A percentile compares a stretch with the other conserved stretches of the same genome.
Conservation (phyloP, 169 alveolate species). For the Cryptosporidium tyzzeri region DNA sequence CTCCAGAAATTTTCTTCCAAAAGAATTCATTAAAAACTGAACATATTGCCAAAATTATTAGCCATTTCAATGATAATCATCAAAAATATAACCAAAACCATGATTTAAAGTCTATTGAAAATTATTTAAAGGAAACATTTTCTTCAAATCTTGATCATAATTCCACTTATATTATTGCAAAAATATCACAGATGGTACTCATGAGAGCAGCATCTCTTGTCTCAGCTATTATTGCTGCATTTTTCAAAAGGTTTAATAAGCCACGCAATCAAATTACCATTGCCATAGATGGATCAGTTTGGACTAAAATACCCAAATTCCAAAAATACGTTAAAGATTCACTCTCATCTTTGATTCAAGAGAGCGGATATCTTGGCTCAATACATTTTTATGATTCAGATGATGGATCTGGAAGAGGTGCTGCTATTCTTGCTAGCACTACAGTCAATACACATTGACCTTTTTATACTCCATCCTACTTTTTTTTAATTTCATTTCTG, state of each 20-base stretch:
- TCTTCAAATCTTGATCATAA: neutral
- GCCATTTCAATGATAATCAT: neutral
- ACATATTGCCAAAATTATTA: conserved; percentile 18
- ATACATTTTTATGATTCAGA: conserved; percentile 51
- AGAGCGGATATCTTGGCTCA: neutral
- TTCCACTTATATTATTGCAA: conserved; percentile 3
- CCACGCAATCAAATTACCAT: neutral
- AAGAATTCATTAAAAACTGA: conserved; percentile 31
- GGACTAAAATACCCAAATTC: conserved; percentile 43
- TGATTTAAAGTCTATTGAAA: neutral
- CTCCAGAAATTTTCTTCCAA: conserved; percentile 79
- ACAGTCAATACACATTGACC: neutral
- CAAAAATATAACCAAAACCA: neutral
- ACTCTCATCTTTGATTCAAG: conserved; percentile 4
- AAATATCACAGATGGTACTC: conserved; percentile 25
- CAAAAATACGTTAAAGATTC: conserved; percentile 1
- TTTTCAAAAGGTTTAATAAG: conserved; percentile 7
- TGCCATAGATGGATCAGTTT: conserved; percentile 70
- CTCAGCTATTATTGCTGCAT: conserved; percentile 33
- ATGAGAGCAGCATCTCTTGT: conserved; percentile 62
- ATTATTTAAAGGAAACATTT: conserved; percentile 3
- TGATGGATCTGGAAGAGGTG: conserved; percentile 74
- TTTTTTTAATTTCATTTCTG: neutral
- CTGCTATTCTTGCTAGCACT: conserved; percentile 43
- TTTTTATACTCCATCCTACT: neutral